Evolutionary conservation across 139 green algal species (phyloP).

Genomic region (Mesostigma viride): DNA sequence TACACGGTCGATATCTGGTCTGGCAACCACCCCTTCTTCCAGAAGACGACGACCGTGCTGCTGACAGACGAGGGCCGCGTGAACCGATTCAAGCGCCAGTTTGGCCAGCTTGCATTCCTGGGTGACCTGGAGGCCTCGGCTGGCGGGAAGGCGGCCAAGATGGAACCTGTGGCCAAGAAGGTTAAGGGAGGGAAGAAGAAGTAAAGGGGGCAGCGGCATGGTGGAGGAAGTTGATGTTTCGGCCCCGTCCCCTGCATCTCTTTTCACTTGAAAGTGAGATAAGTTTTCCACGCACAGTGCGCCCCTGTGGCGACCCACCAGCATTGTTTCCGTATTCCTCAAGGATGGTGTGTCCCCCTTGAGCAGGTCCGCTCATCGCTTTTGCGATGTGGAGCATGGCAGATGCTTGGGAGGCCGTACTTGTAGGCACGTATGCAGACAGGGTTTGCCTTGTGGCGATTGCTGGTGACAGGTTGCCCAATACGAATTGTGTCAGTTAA

Average conservation of each 20-base stretch:
- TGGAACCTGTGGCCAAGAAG: conserved; percentile 3
- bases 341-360: too few relatives aligned
- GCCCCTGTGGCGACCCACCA: too few relatives aligned
- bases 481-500: too few relatives aligned
- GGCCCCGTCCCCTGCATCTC: neutral
- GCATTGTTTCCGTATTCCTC: too few relatives aligned
- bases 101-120: conserved; percentile 45
- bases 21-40: conserved; percentile 91
- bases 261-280: too few relatives aligned
- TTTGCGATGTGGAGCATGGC: too few relatives aligned
- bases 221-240: neutral
- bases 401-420: too few relatives aligned
- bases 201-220: neutral
- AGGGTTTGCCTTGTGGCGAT: too few relatives aligned
- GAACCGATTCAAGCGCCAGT: conserved; percentile 75
- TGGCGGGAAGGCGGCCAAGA: conserved; percentile 19
- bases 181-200: conserved; percentile 11
- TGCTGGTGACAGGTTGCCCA: too few relatives aligned
- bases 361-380: too few relatives aligned
- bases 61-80: conserved; percentile 73
- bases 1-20: conserved; percentile 95
- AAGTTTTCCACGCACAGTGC: too few relatives aligned
- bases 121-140: conserved; percentile 27
- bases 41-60: conserved; percentile 30
- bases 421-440: too few relatives aligned